Base-by-base conservation (phyloP, 345 rosid species). In the Citrus unshiu region DNA sequence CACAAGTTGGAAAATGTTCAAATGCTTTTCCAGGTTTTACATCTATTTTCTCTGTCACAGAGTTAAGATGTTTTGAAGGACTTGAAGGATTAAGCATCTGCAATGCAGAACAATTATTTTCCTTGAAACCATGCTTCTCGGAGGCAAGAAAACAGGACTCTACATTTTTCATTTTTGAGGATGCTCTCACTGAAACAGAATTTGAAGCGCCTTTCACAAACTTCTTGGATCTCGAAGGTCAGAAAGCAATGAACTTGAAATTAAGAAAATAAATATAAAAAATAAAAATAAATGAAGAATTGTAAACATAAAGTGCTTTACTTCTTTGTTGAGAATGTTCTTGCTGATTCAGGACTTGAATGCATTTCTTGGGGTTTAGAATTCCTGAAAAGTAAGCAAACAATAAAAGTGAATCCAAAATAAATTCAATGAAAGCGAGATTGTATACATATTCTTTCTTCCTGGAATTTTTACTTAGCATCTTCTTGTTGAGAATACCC, bases 181-280 rank as follows among this genome's bases (percentile, higher is more conserved):
- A 56, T 30, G 7, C 39, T 79, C 69, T 30, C 24, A 7, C 70
- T 32, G 78, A 68, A 77, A 60, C 65, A 69, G 64, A 24, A 21
- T 77, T 67, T 27, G 66, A 73, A 54, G 32, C 39, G 27, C 39
- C 3, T 61, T 72, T 70, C 64, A 19, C 75, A 46, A 24, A 54
- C 60, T 81, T 77, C 43, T 74, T 16, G 13, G 35, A 46, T 49
- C 70, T 73, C 72, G 39, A 81, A 77, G 9, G 68, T 73, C 57
- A 24, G 30, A 13, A 57, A 40, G 24, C 27, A 72, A 56, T 32
- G 40, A 76, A 71, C 9, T 46, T 46, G 51, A 46, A 46, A 46
- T 4, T 3, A 46, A 46, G 51, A 46, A 54, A 54, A 54, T 0
- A 19, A 54, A 54, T 16, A 54, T 51, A 51, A 35, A 54, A 54